Base-by-base conservation (phyloP, 2,329 filamentous ascomycete species). In the Aureobasidium sp. region DNA sequence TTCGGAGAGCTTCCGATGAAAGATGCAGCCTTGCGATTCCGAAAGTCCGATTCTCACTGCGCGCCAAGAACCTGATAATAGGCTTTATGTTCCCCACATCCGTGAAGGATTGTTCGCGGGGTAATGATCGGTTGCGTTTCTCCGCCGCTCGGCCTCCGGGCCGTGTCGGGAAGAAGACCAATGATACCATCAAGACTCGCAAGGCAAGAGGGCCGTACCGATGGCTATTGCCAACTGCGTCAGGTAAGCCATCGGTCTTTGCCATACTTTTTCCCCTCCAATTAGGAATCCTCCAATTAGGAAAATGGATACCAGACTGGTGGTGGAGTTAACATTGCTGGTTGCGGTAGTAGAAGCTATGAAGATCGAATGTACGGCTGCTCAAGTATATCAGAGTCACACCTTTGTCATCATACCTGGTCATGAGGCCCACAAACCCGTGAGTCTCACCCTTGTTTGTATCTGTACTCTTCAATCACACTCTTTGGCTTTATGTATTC, bases 401-500 rank as follows among this genome's bases (percentile, higher is more conserved):
- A 11, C 1, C 7, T 2, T 31, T 31, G 5, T 31, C 11, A 9
- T 31, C 0, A 9, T 9, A 29, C 29, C 29, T 29, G 29, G 5
- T 4, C 29, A 5, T 29, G 29, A 4, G 4, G 5, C 29, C 2
- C 29, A 5, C 11, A 9, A 2, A 9, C 7, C 31, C 5, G 31
- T 31, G n/a, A n/a, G n/a, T n/a, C n/a, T n/a, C n/a, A n/a, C n/a
- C n/a, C n/a, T n/a, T n/a, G n/a, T n/a, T n/a, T n/a, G n/a, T n/a
- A n/a, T n/a, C 34, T 45, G 34, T 76, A 83, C 65, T 83, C 80
- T 27, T 78, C 73, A 52, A 84, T 80, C 0, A 84, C 81, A 67
- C 81, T 84, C 27, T 73, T 74, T 0, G 81, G 81, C 69, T 82
- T 77, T 0, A 78, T 77, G 68, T 82, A 84, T 63, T 72, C 75